Conservation (phyloP, 2,329 filamentous ascomycete genomes). For the Aureobasidium sp. region DNA sequence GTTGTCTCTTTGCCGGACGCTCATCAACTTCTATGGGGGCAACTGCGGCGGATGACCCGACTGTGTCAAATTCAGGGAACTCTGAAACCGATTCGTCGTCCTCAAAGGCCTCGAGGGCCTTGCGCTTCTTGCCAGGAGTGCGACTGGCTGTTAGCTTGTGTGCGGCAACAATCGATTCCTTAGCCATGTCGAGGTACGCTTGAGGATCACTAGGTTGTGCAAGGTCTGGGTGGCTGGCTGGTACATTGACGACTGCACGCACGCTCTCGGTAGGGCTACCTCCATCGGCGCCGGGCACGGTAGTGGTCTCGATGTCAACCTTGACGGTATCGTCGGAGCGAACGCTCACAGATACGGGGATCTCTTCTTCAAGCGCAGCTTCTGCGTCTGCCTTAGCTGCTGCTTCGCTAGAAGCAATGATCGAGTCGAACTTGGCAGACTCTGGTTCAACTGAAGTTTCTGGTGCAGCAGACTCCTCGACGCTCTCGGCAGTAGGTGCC, state of each 20-base stretch:
- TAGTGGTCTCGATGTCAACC: constrained; percentile 62
- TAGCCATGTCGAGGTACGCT: constrained; percentile 78
- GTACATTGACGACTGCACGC: constrained; percentile 69
- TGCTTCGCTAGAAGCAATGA: constrained; percentile 17
- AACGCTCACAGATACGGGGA: constrained; percentile 27
- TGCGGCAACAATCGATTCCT: constrained; percentile 75
- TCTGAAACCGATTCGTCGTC: constrained; percentile 43
- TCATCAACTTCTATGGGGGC: constrained; percentile 38
- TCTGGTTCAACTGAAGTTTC: constrained; percentile 26
- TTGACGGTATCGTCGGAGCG: constrained; percentile 48
- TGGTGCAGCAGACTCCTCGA: constrained; percentile 27
- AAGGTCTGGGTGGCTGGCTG: constrained; percentile 58
- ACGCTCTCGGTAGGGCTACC: constrained; percentile 64
- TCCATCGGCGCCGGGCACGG: constrained; percentile 42
- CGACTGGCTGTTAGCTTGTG: constrained; percentile 39
- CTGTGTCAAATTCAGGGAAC: constrained; percentile 16
- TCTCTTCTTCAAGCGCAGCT: constrained; percentile 35
- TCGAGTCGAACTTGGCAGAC: constrained; percentile 21
- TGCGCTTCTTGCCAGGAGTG: constrained; percentile 53
- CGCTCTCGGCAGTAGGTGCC: constrained; percentile 25
- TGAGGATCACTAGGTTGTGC: constrained; percentile 71
- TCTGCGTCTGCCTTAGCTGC: constrained; percentile 12
- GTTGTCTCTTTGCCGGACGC: constrained; percentile 64
- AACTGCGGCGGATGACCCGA: background rate
- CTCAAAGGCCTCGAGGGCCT: constrained; percentile 61